Conservation (phyloP, 176 grass and related monocot genomes). For the Rhynchospora pubera region DNA sequence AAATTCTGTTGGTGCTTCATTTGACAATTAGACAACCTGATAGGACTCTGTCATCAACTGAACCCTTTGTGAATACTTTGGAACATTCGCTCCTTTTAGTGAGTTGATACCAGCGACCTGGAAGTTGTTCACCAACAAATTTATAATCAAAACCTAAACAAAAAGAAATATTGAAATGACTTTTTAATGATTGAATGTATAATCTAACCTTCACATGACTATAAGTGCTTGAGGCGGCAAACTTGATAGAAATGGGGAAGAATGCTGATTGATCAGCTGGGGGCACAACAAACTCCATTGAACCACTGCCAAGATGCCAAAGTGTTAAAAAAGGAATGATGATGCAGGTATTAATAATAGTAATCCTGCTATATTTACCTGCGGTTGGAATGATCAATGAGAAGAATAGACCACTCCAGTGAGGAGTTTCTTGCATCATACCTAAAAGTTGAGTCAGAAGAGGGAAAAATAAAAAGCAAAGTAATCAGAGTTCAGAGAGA, state of each 20-base stretch:
- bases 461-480: not conserved
- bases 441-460: conserved; percentile 34
- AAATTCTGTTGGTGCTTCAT: not conserved
- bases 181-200: not conserved
- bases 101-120: conserved; percentile 49
- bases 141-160: not conserved
- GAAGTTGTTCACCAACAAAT: conserved; percentile 21
- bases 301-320: conserved; percentile 43
- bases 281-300: conserved; percentile 83
- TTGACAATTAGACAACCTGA: conserved; percentile 38
- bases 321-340: not conserved
- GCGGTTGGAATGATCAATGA: conserved; percentile 76
- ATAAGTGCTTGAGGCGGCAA: conserved; percentile 66
- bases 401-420: conserved; percentile 78
- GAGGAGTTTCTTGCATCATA: conserved; percentile 70
- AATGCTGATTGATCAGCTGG: conserved; percentile 58
- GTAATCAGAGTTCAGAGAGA: conserved; percentile 3
- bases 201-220: conserved; percentile 66
- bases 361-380: conserved; percentile 35
- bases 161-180: not conserved
- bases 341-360: not conserved
- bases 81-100: conserved; percentile 30
- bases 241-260: conserved; percentile 68
- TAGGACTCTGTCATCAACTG: conserved; percentile 49
- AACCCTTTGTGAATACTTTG: conserved; percentile 63